Evolutionary conservation across 345 rosid species (phyloP).

Genomic region (Eucalyptus victrix): DNA sequence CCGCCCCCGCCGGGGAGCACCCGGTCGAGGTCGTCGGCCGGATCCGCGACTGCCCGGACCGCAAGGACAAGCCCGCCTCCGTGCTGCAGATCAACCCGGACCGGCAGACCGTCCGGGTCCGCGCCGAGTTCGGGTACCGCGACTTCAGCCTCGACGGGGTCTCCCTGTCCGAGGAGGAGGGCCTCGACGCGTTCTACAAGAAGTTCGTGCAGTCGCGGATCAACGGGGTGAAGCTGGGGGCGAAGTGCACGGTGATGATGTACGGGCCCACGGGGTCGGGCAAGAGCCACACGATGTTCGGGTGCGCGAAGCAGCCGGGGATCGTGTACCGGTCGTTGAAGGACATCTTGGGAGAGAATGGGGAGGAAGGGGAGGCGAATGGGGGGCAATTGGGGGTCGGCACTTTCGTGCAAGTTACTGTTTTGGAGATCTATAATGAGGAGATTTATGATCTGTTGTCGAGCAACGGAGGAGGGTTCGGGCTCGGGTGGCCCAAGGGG

Average conservation of each 20-base stretch:
- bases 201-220: conserved; percentile 70
- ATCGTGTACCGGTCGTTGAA: conserved; percentile 67
- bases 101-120: conserved; percentile 45
- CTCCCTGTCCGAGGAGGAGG: conserved; percentile 75
- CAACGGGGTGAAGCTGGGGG: conserved; percentile 67
- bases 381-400: conserved; percentile 18
- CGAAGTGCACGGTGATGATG: conserved; percentile 88
- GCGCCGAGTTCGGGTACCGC: conserved; percentile 84
- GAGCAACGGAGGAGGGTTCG: conserved; percentile 47
- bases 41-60: conserved; percentile 42
- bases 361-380: conserved; percentile 13
- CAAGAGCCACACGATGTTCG: conserved; percentile 94
- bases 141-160: conserved; percentile 87
- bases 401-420: conserved; percentile 78
- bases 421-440: conserved; percentile 88
- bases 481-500: conserved; percentile 78
- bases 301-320: conserved; percentile 80
- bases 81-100: conserved; percentile 52
- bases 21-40: conserved; percentile 89
- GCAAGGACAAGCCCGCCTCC: conserved; percentile 43
- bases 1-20: conserved; percentile 38
- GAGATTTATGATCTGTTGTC: conserved; percentile 91
- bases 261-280: conserved; percentile 98
- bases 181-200: conserved; percentile 56
- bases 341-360: conserved; percentile 63